Evolutionary conservation across 2,329 filamentous ascomycete species (phyloP), one percentile per base, ranked within the genome.

Genomic region (Graphiopsis chlorocephala): DNA sequence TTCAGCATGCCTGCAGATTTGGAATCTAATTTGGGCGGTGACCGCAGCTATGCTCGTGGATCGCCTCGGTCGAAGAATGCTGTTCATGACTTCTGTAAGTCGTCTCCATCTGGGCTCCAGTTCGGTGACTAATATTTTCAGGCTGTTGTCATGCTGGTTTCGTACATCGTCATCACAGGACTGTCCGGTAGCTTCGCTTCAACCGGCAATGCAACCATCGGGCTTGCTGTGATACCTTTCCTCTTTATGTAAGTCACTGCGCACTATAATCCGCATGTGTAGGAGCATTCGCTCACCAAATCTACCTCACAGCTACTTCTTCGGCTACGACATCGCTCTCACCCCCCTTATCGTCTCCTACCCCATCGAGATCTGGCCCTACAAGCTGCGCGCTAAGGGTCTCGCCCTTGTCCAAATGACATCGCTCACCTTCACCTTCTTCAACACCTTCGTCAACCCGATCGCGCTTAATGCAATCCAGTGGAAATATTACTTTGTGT

Each of bases 401-500:
- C 69, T 80, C 69, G 50, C 31, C 3, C 33, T 63, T 8, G 29
- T 28, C 15, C 60, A 55, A 10, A 42, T 55, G 25, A 56, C 50
- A 10, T 75, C 80, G 5, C 69, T 84, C 28, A 77, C 80, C 73
- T 80, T 79, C 70, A 77, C 83, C 17, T 80, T 82, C 68, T 76
- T 78, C 66, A 77, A 77, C 68, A 71, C 74, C 48, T 78, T 74
- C 65, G 73, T 74, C 65, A 75, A 74, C 62, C 74, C 74, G 1
- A 70, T 75, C 31, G 72, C 72, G 4, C 56, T 76, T 20, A 59
- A 69, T 4, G 26, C 65, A 17, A 69, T 74, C 33, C 52, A 63
- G 1, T 75, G 72, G 72, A 70, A 70, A 61, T 72, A 72, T 68
- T 75, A 74, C 65, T 90, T 91, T 58, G 84, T 88, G 4, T 74